Conservation (phyloP, 2,329 filamentous ascomycete species). For the Magnaporthiopsis poae region DNA sequence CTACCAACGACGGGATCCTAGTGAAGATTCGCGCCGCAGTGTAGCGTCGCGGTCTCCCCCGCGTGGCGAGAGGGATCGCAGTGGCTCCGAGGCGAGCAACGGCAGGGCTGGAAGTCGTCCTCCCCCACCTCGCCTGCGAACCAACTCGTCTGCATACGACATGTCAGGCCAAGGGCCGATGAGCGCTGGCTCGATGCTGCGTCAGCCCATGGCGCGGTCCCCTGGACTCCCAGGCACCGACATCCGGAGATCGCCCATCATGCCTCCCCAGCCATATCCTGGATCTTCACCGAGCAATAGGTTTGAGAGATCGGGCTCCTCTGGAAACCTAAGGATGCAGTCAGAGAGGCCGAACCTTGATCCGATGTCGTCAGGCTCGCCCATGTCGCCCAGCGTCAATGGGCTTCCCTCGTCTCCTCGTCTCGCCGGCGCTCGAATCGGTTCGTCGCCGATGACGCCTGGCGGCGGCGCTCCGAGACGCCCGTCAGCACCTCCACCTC, state of each 20-base stretch:
- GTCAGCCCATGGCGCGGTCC: conserved; percentile 27
- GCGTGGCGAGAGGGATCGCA: conserved; percentile 39
- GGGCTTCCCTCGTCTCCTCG: conserved; percentile 24
- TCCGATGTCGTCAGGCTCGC: conserved; percentile 25
- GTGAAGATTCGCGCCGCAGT: conserved; percentile 30
- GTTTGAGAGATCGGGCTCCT: conserved; percentile 20
- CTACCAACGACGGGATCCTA: conserved; percentile 34
- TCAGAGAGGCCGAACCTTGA: conserved; percentile 9
- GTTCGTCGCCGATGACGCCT: conserved; percentile 22
- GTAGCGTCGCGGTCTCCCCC: conserved; percentile 20
- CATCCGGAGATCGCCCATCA: conserved; percentile 36
- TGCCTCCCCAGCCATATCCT: conserved; percentile 34
- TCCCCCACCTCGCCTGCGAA: conserved; percentile 29
- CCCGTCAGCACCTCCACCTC: conserved; percentile 17
- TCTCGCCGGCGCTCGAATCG: conserved; percentile 11
- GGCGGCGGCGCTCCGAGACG: conserved; percentile 22
- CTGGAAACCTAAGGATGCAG: conserved; percentile 25
- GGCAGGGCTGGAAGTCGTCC: conserved; percentile 30
- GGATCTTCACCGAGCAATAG: conserved; percentile 15
- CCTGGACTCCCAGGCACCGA: conserved; percentile 40
- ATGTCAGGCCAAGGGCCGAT: conserved; percentile 22
- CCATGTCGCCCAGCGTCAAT: conserved; percentile 31
- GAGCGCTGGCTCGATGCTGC: conserved; percentile 9
- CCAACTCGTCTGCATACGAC: conserved; percentile 27
- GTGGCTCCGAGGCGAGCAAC: conserved; percentile 46